Evolutionary conservation across 208 protist species (phyloP).

Genomic region (Crithidia brevicula): DNA sequence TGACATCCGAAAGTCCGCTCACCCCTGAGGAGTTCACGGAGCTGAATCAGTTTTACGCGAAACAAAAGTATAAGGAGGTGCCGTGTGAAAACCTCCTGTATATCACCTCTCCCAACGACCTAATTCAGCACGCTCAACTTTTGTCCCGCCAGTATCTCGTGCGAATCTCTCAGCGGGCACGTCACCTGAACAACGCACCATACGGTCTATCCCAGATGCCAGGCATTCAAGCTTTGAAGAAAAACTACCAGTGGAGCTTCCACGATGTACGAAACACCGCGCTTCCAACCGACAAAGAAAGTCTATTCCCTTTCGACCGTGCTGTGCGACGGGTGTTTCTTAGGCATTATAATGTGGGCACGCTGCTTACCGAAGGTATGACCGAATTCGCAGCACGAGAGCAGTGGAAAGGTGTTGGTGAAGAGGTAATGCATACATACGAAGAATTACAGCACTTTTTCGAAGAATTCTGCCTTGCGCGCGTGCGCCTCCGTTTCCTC

Average conservation of each 20-base stretch:
- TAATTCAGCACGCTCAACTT: constrained; percentile 44
- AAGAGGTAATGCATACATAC: constrained; percentile 40
- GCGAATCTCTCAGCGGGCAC: constrained; percentile 49
- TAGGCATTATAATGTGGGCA: constrained; percentile 69
- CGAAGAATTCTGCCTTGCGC: constrained; percentile 53
- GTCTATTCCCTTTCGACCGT: constrained; percentile 49
- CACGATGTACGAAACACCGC: constrained; percentile 63
- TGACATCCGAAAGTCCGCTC: constrained; percentile 48
- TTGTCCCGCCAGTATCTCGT: constrained; percentile 71
- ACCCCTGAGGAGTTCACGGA: constrained; percentile 73
- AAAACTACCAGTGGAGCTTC: constrained; percentile 80
- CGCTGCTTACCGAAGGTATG: constrained; percentile 56
- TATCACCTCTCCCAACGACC: constrained; percentile 51
- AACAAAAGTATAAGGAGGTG: constrained; percentile 46
- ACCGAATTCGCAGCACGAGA: constrained; percentile 56
- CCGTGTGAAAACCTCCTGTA: constrained; percentile 56
- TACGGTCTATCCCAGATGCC: constrained; percentile 79
- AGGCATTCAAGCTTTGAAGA: constrained; percentile 65
- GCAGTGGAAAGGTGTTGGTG: constrained; percentile 51
- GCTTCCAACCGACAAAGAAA: constrained; percentile 36
- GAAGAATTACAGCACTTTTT: constrained; percentile 61
- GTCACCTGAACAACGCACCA: constrained; percentile 53
- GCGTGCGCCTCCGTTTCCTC: constrained; percentile 65
- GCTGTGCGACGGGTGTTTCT: constrained; percentile 65
- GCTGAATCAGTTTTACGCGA: constrained; percentile 76